A percentile compares a stretch with the other conserved stretches of the same genome.
Evolutionary conservation across 495 filamentous ascomycete genomes (phyloP).

Genomic region (Parmelia sp.): DNA sequence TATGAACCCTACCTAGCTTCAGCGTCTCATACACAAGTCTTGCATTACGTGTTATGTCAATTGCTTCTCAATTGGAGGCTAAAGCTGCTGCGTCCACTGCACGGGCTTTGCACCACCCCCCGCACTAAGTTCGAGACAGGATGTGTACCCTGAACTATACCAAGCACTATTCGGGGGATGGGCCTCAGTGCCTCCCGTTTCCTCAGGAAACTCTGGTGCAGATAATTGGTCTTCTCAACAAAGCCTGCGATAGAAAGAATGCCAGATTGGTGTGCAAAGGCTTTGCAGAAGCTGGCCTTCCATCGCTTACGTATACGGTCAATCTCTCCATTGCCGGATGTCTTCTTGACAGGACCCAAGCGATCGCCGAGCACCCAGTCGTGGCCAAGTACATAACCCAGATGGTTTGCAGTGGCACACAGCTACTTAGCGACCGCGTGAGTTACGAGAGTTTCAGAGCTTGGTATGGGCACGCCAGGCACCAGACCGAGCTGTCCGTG

Average conservation of each 20-base stretch:
- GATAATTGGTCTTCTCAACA: not conserved
- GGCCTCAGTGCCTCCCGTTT: not conserved
- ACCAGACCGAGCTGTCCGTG: not conserved
- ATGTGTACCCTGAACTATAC: not conserved
- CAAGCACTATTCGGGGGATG: not conserved
- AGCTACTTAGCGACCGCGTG: not conserved
- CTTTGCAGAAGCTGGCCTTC: slow-evolving; percentile 4
- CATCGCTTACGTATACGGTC: not conserved
- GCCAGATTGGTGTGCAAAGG: not conserved
- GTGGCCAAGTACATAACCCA: not conserved
- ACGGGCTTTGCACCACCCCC: not conserved
- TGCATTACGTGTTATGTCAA: not conserved
- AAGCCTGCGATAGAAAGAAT: slow-evolving; percentile 1
- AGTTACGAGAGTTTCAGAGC: not conserved
- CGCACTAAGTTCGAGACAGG: not conserved
- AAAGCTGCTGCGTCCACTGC: not conserved
- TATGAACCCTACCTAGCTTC: not conserved
- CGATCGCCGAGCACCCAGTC: not conserved
- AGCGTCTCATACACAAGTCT: not conserved
- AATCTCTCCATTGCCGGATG: not conserved
- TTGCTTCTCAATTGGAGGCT: not conserved
- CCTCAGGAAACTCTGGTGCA: not conserved
- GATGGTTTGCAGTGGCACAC: slow-evolving; percentile 3
- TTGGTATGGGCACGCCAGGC: not conserved
- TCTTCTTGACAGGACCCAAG: not conserved